Evolutionary conservation across 2,329 filamentous ascomycete genomes (phyloP).

Genomic region (Pseudocercospora vitis): DNA sequence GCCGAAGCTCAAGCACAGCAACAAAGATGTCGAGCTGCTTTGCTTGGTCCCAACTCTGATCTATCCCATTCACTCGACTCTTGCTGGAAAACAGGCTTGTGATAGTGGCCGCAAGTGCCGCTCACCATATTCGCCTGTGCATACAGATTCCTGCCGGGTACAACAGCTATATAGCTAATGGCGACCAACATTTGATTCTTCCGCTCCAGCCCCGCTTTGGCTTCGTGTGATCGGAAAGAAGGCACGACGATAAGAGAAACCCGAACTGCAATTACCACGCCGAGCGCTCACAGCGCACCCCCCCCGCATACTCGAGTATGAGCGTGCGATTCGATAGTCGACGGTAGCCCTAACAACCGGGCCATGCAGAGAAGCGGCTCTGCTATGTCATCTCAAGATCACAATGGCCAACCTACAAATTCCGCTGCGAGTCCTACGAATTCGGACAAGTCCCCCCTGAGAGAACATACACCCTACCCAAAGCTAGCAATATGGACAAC

Average conservation of each 20-base stretch:
- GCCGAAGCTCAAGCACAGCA: conserved; percentile 3
- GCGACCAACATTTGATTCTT: not conserved
- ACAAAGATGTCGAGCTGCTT: conserved; percentile 1
- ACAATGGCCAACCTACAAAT: conserved; percentile 28
- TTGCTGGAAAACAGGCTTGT: not conserved
- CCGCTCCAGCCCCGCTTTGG: conserved; percentile 7
- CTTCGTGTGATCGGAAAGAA: conserved; percentile 2
- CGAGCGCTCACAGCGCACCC: not conserved
- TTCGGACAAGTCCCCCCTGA: conserved; percentile 18
- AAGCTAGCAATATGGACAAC: conserved; percentile 44
- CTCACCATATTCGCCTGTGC: not conserved
- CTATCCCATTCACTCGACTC: conserved; percentile 4
- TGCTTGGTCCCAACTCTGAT: conserved; percentile 2
- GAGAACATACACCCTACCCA: conserved; percentile 32
- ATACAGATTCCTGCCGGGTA: not conserved
- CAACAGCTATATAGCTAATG: not conserved
- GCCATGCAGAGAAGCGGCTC: conserved; percentile 35
- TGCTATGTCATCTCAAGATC: conserved; percentile 34
- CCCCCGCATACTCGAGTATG: conserved; percentile 31
- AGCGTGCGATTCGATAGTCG: conserved; percentile 20
- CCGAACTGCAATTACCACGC: not conserved
- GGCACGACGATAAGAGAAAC: conserved; percentile 9
- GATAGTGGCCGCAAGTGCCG: conserved; percentile 1
- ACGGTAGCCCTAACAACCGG: conserved; percentile 33
- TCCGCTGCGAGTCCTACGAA: conserved; percentile 11